Evolutionary conservation across 2,329 filamentous ascomycete genomes (phyloP).

Genomic region (Thelonectria olida): DNA sequence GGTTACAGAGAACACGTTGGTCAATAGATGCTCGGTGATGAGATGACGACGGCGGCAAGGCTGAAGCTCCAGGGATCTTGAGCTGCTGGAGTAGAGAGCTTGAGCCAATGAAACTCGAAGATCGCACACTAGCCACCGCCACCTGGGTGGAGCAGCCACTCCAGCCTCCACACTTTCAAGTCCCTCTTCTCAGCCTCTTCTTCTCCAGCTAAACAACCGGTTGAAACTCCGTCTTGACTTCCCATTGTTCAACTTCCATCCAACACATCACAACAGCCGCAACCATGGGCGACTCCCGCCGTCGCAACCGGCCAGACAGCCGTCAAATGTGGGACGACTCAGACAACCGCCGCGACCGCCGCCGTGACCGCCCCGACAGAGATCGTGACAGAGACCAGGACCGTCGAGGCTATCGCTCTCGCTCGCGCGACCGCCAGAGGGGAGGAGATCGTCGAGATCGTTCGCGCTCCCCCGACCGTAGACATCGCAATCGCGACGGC

Average conservation of each 20-base stretch:
- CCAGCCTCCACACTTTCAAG: slow-evolving; percentile 18
- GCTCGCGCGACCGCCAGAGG: slow-evolving; percentile 46
- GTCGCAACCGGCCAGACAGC: slow-evolving; percentile 57
- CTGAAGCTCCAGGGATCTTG: slow-evolving; percentile 28
- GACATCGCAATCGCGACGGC: slow-evolving; percentile 51
- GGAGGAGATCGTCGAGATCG: slow-evolving; percentile 46
- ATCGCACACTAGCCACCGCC: slow-evolving; percentile 32
- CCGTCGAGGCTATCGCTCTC: slow-evolving; percentile 45
- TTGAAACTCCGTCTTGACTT: slow-evolving; percentile 4
- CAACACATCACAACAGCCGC: not conserved
- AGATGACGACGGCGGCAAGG: slow-evolving; percentile 35
- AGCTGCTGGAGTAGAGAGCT: slow-evolving; percentile 28
- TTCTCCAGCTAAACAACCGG: not conserved
- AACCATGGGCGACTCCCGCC: slow-evolving; percentile 47
- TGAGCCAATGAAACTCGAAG: slow-evolving; percentile 29
- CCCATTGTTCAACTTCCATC: not conserved
- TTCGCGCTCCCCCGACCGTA: slow-evolving; percentile 47
- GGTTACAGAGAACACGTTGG: slow-evolving; percentile 38
- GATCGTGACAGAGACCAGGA: slow-evolving; percentile 45
- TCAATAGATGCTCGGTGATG: slow-evolving; percentile 7
- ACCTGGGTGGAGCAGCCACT: not conserved
- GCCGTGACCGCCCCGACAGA: slow-evolving; percentile 37
- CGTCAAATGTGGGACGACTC: slow-evolving; percentile 70
- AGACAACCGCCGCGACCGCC: slow-evolving; percentile 49
- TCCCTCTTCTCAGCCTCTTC: slow-evolving; percentile 31